Conservation (phyloP, 2,329 filamentous ascomycete species). For the Berkeleyomyces rouxiae region DNA sequence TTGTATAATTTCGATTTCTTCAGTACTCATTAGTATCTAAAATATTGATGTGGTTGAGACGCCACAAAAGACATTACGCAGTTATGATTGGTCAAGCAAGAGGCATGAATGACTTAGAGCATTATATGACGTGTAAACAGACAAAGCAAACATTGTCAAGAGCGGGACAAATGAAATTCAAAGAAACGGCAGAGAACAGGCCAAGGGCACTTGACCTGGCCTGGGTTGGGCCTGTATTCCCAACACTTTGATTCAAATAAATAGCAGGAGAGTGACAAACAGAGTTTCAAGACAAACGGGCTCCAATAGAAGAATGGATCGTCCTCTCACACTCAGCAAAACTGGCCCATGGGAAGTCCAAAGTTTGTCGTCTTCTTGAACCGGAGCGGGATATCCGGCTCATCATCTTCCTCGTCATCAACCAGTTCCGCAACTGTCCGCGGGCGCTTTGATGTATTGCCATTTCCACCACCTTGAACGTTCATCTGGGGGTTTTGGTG, state of each 20-base stretch:
- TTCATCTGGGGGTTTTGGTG: background rate
- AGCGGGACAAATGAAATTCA: background rate
- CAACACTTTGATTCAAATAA: background rate
- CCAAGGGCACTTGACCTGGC: background rate
- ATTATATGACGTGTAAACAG: background rate
- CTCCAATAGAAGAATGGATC: background rate
- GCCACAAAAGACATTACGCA: background rate
- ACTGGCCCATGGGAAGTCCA: constrained; percentile 18
- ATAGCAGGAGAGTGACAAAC: background rate
- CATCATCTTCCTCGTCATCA: constrained; percentile 19
- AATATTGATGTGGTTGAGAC: too few relatives aligned
- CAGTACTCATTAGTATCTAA: too few relatives aligned
- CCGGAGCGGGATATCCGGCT: constrained; percentile 30
- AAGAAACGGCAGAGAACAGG: background rate
- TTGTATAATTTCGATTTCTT: too few relatives aligned
- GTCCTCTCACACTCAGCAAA: background rate
- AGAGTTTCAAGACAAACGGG: background rate
- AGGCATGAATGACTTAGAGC: background rate
- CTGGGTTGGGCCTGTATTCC: constrained; percentile 1
- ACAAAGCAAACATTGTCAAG: background rate
- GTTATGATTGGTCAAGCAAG: background rate
- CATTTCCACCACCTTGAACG: background rate
- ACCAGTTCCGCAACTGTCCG: background rate
- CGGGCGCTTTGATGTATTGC: background rate
- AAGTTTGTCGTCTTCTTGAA: constrained; percentile 31